Percentiles rank a stretch among this genome's conserved stretches.
Evolutionary conservation across 2,329 filamentous ascomycete species (phyloP).

Genomic region (Diaporthe citrichinensis): DNA sequence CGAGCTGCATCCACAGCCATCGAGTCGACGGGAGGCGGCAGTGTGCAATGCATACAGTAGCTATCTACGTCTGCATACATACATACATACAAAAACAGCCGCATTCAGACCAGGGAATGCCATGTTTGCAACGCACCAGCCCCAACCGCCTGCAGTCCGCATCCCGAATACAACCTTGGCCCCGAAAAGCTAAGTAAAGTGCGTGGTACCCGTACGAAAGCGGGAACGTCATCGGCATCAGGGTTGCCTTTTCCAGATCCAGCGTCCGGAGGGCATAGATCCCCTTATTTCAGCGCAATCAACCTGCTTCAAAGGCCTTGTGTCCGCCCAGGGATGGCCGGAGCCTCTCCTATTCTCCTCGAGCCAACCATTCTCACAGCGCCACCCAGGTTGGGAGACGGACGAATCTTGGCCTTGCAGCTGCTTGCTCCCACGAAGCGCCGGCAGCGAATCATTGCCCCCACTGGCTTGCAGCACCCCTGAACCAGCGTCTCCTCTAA

Average conservation of each 20-base stretch:
- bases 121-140: constrained; percentile 25
- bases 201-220: constrained; percentile 14
- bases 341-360: constrained; percentile 4
- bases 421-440: constrained; percentile 37
- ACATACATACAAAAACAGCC: constrained; percentile 15
- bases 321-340: not conserved
- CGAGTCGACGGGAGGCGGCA: not conserved
- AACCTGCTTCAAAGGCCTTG: constrained; percentile 30
- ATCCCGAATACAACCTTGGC: constrained; percentile 28
- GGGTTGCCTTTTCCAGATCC: constrained; percentile 30
- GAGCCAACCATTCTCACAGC: constrained; percentile 27
- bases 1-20: not conserved
- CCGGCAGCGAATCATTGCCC: constrained; percentile 39
- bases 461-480: constrained; percentile 16
- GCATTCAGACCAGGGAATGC: constrained; percentile 22
- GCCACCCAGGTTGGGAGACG: constrained; percentile 25
- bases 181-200: constrained; percentile 15
- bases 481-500: constrained; percentile 40
- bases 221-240: constrained; percentile 20
- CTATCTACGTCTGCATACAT: not conserved
- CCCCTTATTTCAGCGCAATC: constrained; percentile 28
- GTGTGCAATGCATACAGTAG: not conserved
- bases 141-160: constrained; percentile 18
- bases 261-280: constrained; percentile 22
- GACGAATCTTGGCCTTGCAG: constrained; percentile 34